These are phyloP conservation scores for Magnaporthales sp. DNA, from an alignment of 2,329 filamentous ascomycete genomes.

Conservation along the genomic window DNA sequence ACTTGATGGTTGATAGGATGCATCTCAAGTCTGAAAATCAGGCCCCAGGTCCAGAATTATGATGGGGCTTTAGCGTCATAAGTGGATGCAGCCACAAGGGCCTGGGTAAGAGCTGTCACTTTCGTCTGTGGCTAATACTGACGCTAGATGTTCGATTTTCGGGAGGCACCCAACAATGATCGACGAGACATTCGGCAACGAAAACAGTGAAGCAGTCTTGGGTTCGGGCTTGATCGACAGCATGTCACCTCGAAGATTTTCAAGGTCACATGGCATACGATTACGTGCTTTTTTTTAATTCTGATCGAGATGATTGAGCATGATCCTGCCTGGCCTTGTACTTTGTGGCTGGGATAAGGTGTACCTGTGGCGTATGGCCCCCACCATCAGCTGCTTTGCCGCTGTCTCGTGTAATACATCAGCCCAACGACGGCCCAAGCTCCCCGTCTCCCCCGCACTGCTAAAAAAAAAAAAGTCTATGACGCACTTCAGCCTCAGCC, in stretches of 20 bases:
- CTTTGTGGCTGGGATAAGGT: background rate
- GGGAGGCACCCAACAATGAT: background rate
- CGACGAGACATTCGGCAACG: background rate
- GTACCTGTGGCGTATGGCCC: background rate
- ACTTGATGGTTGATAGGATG: background rate
- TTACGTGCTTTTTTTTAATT: background rate
- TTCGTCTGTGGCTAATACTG: background rate
- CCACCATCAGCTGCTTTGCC: background rate
- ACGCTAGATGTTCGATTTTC: background rate
- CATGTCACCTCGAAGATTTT: background rate
- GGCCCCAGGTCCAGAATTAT: background rate
- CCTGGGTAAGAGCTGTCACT: background rate
- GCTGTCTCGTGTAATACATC: background rate
- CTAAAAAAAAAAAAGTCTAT: background rate
- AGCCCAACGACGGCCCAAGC: background rate
- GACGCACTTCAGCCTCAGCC: slow-evolving; percentile 1
- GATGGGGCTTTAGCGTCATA: background rate
- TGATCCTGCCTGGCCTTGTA: background rate
- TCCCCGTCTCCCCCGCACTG: background rate
- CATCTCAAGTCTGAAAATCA: background rate
- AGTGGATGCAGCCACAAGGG: background rate
- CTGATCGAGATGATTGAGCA: background rate
- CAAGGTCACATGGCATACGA: background rate
- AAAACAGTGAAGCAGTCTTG: background rate
- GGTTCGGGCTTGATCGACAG: background rate